Percentiles rank a stretch among this genome's conserved stretches.
Evolutionary conservation across 768 basidiomycete genomes (phyloP).

Genomic region (Calocybe gangraenosa): DNA sequence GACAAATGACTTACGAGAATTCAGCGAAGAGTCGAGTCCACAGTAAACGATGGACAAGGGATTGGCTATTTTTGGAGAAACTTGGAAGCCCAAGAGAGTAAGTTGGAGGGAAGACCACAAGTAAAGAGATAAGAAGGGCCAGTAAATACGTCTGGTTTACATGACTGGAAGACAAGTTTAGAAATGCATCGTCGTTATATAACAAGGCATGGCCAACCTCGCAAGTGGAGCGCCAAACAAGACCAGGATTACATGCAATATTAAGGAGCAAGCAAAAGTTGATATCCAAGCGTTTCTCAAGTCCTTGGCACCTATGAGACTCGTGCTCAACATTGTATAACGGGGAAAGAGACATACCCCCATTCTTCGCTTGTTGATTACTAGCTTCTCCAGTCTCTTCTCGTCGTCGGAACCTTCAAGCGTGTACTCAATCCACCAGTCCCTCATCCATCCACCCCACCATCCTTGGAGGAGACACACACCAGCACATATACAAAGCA

Average conservation of each 20-base stretch:
- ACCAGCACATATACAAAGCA: slow-evolving; percentile 55
- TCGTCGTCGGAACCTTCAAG: slow-evolving; percentile 39
- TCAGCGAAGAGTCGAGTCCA: slow-evolving; percentile 84
- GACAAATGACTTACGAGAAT: slow-evolving; percentile 55
- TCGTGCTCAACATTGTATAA: neutral
- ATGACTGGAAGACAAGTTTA: slow-evolving; percentile 37
- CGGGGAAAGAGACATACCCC: slow-evolving; percentile 27
- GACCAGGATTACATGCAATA: slow-evolving; percentile 47
- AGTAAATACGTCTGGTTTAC: slow-evolving; percentile 61
- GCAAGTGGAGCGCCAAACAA: slow-evolving; percentile 74
- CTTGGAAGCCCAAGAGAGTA: slow-evolving; percentile 67
- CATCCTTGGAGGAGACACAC: slow-evolving; percentile 53
- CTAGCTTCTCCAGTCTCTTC: slow-evolving; percentile 36
- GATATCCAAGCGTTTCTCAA: slow-evolving; percentile 46
- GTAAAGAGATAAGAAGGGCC: slow-evolving; percentile 60
- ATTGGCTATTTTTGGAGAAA: slow-evolving; percentile 33
- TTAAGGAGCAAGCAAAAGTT: slow-evolving; percentile 45
- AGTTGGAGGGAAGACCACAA: slow-evolving; percentile 63
- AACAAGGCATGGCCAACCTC: slow-evolving; percentile 41
- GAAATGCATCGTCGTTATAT: too few species aligned
- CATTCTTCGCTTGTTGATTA: slow-evolving; percentile 32
- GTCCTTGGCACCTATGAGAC: slow-evolving; percentile 32
- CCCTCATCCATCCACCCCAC: slow-evolving; percentile 69
- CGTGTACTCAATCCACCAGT: slow-evolving; percentile 47
- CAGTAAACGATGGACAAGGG: slow-evolving; percentile 53